phyloP scores from a whole-genome alignment of 805 yeast species.

The Isabelozyma heimii region DNA sequence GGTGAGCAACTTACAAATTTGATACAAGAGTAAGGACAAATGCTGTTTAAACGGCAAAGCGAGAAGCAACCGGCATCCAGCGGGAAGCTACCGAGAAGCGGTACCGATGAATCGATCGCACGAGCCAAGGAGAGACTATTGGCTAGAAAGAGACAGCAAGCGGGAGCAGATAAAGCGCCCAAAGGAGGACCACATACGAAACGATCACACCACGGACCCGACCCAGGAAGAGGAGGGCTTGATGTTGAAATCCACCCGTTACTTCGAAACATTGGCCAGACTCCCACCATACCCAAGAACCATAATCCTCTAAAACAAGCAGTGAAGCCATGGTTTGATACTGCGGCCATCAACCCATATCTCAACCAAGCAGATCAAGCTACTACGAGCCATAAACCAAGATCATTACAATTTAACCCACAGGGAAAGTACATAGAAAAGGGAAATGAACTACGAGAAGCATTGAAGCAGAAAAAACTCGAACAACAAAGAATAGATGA shows the following conservation, averaged over 20 bases:
- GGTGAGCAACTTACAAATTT: too few relatives aligned
- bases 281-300: constrained; percentile 14
- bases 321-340: constrained; percentile 27
- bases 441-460: constrained; percentile 51
- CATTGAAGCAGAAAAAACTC: constrained; percentile 28
- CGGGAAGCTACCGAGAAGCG: not conserved
- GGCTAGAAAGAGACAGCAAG: not conserved
- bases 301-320: constrained; percentile 30
- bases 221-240: constrained; percentile 20
- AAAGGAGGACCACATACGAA: not conserved
- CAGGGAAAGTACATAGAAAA: constrained; percentile 61
- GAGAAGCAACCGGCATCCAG: not conserved
- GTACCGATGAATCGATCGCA: constrained; percentile 4
- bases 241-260: constrained; percentile 38
- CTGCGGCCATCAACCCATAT: constrained; percentile 36
- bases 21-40: not conserved
- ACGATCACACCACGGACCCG: constrained; percentile 2
- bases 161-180: not conserved
- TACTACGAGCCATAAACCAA: constrained; percentile 13
- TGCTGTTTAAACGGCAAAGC: not conserved
- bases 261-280: constrained; percentile 19
- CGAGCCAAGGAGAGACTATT: constrained; percentile 7
- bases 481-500: constrained; percentile 20
- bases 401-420: constrained; percentile 51
- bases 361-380: constrained; percentile 21